Evolutionary conservation across 345 rosid species (phyloP).

Genomic region (Aquilaria malaccensis): DNA sequence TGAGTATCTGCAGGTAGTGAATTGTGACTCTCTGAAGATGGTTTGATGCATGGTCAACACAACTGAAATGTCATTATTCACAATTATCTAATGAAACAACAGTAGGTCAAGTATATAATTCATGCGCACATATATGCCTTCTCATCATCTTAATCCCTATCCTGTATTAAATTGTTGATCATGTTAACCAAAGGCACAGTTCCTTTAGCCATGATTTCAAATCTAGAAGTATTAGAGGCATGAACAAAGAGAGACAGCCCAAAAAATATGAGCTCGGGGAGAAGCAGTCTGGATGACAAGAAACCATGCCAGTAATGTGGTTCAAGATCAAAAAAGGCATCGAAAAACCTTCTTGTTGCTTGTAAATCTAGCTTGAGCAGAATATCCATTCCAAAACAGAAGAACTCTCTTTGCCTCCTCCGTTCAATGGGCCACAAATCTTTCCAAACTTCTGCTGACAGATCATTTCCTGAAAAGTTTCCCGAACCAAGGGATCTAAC

Average conservation of each 20-base stretch:
- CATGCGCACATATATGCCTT: constrained; percentile 13
- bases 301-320: constrained; percentile 96
- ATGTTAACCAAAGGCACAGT: constrained; percentile 80
- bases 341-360: constrained; percentile 85
- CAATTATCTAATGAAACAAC: constrained; percentile 12
- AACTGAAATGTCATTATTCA: constrained; percentile 7
- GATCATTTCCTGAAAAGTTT: constrained; percentile 39
- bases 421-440: constrained; percentile 94
- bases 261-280: constrained; percentile 68
- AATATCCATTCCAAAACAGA: constrained; percentile 99
- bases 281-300: constrained; percentile 87
- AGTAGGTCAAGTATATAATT: not conserved
- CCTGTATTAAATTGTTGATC: constrained; percentile 73
- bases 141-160: constrained; percentile 45
- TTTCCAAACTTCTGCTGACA: constrained; percentile 82
- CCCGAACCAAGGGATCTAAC: constrained; percentile 61
- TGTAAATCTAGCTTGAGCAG: constrained; percentile 78
- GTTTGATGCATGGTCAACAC: not conserved
- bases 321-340: constrained; percentile 78
- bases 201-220: constrained; percentile 96
- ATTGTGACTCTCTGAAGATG: not conserved
- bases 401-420: constrained; percentile 94
- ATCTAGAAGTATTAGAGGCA: constrained; percentile 85
- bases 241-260: constrained; percentile 78
- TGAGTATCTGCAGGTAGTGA: not conserved